Evolutionary conservation across 768 basidiomycete species (phyloP).

Genomic region (Thelephora ganbajun): DNA sequence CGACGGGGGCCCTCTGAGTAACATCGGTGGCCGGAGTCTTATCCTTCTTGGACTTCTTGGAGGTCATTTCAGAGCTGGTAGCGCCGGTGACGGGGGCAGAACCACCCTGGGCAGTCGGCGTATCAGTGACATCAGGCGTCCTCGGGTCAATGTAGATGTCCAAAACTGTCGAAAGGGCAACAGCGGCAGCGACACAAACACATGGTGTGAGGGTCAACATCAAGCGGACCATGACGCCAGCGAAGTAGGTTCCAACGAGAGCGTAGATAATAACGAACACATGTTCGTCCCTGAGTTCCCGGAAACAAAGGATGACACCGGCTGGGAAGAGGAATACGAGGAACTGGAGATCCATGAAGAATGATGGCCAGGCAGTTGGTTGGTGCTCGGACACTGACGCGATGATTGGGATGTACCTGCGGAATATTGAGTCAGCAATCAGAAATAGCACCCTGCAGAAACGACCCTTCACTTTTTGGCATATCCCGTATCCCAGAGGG

Average conservation of each 20-base stretch:
- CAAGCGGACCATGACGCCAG: conserved; percentile 98
- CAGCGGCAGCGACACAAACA: conserved; percentile 87
- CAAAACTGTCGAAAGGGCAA: conserved; percentile 77
- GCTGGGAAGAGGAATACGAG: conserved; percentile 97
- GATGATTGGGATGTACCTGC: conserved; percentile 89
- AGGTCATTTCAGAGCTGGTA: conserved; percentile 14
- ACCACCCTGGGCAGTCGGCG: conserved; percentile 17
- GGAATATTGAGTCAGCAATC: conserved; percentile 5
- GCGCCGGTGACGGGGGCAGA: conserved; percentile 12
- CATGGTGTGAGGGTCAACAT: conserved; percentile 97
- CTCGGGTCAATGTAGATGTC: conserved; percentile 83
- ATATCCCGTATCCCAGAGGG: conserved; percentile 97
- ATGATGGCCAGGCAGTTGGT: conserved; percentile 98
- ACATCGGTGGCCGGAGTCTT: conserved; percentile 18
- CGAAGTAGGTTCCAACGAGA: conserved; percentile 92
- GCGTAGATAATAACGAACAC: conserved; percentile 98
- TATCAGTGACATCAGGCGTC: conserved; percentile 40
- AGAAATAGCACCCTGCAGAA: conserved; percentile 3
- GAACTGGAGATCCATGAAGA: conserved; percentile 99
- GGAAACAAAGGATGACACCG: conserved; percentile 90
- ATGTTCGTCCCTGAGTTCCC: conserved; percentile 88
- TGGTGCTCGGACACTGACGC: conserved; percentile 99
- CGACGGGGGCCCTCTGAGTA: conserved; percentile 26
- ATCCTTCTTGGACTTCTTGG: conserved; percentile 38
- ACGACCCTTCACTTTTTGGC: conserved; percentile 66